These are phyloP conservation scores for Sorghum bicolor DNA, from an alignment of 176 grass and related monocot species.

Conservation along the genomic window DNA sequence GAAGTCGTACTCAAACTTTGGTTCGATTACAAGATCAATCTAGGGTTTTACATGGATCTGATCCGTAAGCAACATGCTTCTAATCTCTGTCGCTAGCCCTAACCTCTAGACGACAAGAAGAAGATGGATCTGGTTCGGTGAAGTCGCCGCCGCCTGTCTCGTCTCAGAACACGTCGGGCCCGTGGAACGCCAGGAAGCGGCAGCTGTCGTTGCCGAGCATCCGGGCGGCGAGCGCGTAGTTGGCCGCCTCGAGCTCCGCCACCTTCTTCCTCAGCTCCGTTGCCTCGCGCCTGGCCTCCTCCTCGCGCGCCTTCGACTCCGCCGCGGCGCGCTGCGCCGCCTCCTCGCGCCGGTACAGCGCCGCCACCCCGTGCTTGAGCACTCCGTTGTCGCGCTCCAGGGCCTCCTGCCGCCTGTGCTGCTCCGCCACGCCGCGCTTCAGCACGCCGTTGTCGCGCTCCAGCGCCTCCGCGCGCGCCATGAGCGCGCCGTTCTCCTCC, in stretches of 20 bases:
- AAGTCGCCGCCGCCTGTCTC: too few relatives aligned
- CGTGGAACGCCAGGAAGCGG: conserved; percentile 9
- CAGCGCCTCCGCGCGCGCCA: background rate
- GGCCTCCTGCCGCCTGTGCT: background rate
- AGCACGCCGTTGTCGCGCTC: too few relatives aligned
- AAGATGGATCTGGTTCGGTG: background rate
- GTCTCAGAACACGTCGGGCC: background rate
- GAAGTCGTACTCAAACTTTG: background rate
- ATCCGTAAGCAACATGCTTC: background rate
- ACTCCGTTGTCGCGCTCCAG: background rate
- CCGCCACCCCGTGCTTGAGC: conserved; percentile 16
- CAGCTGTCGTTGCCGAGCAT: background rate
- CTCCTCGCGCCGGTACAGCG: background rate
- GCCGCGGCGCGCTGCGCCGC: conserved; percentile 15
- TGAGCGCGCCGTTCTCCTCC: too few relatives aligned
- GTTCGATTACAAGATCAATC: too few relatives aligned
- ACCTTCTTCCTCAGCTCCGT: conserved; percentile 13
- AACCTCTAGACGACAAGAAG: background rate
- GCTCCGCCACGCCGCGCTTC: background rate
- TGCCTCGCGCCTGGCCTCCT: background rate
- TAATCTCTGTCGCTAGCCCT: background rate
- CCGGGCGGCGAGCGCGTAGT: conserved; percentile 18
- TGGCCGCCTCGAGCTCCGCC: conserved; percentile 24
- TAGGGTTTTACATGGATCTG: background rate
- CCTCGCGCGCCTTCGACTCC: background rate